Conservation (phyloP, 257 asterid species). For the Solanum sparsipilum region DNA sequence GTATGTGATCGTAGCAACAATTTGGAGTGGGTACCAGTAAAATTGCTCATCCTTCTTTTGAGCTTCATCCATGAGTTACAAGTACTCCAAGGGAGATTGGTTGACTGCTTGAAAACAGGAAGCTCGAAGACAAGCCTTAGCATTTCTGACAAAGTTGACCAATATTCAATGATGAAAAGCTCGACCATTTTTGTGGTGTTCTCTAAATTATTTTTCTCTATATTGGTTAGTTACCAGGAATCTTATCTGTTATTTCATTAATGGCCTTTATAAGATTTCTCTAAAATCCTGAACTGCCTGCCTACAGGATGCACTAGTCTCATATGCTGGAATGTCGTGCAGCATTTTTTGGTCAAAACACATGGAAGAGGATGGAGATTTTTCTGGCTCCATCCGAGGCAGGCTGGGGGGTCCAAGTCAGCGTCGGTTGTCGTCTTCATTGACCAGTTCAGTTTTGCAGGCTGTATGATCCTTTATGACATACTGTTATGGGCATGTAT, state of each 20-base stretch:
- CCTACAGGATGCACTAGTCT: constrained; percentile 53
- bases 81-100: constrained; percentile 41
- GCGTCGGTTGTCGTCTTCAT: constrained; percentile 61
- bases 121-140: constrained; percentile 18
- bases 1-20: constrained; percentile 32
- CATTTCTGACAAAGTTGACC: constrained; percentile 19
- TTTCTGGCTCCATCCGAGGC: constrained; percentile 73
- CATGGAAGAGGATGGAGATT: constrained; percentile 27
- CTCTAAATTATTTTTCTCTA: constrained; percentile 29
- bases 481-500: neutral
- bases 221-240: constrained; percentile 33
- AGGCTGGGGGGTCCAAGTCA: constrained; percentile 93
- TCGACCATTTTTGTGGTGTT: constrained; percentile 38
- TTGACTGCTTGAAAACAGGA: constrained; percentile 18
- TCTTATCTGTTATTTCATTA: neutral
- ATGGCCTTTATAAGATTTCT: neutral
- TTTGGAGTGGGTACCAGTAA: constrained; percentile 45
- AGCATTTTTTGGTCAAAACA: constrained; percentile 49
- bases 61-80: constrained; percentile 73
- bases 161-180: constrained; percentile 17
- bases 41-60: constrained; percentile 59
- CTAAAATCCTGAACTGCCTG: neutral
- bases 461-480: constrained; percentile 41
- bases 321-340: constrained; percentile 48
- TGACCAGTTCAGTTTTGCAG: constrained; percentile 63